Percentiles rank a stretch among this genome's conserved stretches.
These are phyloP conservation scores for Chlamydomonas incerta DNA, from an alignment of 139 green algal species.

Conservation along the genomic window DNA sequence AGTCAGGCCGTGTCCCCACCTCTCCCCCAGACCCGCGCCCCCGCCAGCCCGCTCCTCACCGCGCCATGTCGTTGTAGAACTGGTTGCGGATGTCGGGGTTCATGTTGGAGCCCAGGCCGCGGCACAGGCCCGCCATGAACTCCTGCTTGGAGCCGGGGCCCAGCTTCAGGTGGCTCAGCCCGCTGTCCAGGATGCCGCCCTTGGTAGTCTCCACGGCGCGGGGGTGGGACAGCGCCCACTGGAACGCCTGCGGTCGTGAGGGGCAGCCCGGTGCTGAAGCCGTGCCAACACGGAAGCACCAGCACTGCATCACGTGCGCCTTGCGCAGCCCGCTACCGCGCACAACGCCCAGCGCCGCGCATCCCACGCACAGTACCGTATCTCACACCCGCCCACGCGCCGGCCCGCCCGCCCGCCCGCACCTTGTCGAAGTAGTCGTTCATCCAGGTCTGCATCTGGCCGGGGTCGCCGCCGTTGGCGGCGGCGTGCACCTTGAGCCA, in stretches of 20 bases:
- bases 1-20: too few species aligned
- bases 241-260: slow-evolving; percentile 56
- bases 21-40: neutral
- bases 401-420: neutral
- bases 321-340: too few species aligned
- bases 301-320: too few species aligned
- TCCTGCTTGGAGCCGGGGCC: slow-evolving; percentile 49
- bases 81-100: slow-evolving; percentile 43
- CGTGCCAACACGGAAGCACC: too few species aligned
- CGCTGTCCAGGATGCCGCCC: slow-evolving; percentile 54
- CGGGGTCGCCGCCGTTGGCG: neutral
- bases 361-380: too few species aligned
- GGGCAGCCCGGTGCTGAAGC: neutral
- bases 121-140: slow-evolving; percentile 63
- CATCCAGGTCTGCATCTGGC: slow-evolving; percentile 22
- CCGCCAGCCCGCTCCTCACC: slow-evolving; percentile 25
- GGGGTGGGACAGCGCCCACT: slow-evolving; percentile 54
- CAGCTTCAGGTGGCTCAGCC: slow-evolving; percentile 62
- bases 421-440: slow-evolving; percentile 31
- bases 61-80: slow-evolving; percentile 60
- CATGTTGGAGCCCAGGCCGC: slow-evolving; percentile 73
- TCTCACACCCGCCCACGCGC: too few species aligned
- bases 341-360: too few species aligned
- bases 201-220: slow-evolving; percentile 68
- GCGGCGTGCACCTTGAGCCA: slow-evolving; percentile 55